A percentile compares a stretch with the other conserved stretches of the same genome.
These are phyloP conservation scores for Nemania serpens DNA, from an alignment of 2,329 filamentous ascomycete genomes.

Conservation along the genomic window DNA sequence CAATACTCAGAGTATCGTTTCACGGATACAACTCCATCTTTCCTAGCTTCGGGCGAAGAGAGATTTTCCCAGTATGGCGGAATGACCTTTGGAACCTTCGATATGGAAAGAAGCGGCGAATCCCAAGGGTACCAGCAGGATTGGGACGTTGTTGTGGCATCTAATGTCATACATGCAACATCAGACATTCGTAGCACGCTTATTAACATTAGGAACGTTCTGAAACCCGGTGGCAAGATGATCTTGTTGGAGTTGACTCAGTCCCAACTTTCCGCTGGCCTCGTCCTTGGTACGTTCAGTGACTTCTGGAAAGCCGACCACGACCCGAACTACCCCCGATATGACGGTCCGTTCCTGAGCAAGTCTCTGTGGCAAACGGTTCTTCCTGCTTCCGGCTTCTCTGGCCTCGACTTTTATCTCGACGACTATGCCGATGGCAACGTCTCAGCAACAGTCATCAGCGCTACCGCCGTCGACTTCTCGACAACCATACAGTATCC, in stretches of 20 bases:
- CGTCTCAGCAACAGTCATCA: constrained; percentile 9
- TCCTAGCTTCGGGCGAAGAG: constrained; percentile 1
- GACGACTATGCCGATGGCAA: constrained; percentile 11
- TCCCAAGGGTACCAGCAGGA: constrained; percentile 17
- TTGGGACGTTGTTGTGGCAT: constrained; percentile 26
- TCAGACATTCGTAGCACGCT: constrained; percentile 20
- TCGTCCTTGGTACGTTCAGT: constrained; percentile 17
- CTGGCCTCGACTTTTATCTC: constrained; percentile 9
- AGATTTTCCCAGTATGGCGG: not conserved
- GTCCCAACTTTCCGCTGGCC: constrained; percentile 15
- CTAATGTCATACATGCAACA: constrained; percentile 24
- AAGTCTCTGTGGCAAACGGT: constrained; percentile 1
- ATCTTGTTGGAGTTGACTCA: constrained; percentile 22
- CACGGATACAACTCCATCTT: not conserved
- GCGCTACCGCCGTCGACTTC: not conserved
- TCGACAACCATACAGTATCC: not conserved
- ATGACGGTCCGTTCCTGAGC: constrained; percentile 17
- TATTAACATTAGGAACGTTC: constrained; percentile 18
- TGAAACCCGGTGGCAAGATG: constrained; percentile 32
- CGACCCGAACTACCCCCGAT: constrained; percentile 1
- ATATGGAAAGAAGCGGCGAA: constrained; percentile 24
- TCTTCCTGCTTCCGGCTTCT: not conserved
- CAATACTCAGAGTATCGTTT: not conserved
- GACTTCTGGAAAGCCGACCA: constrained; percentile 21
- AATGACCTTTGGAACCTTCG: constrained; percentile 21